Percentiles rank a stretch among this genome's conserved stretches.
These are phyloP conservation scores for Drechslerella stenobrocha DNA, from an alignment of 2,329 filamentous ascomycete genomes.

Conservation along the genomic window DNA sequence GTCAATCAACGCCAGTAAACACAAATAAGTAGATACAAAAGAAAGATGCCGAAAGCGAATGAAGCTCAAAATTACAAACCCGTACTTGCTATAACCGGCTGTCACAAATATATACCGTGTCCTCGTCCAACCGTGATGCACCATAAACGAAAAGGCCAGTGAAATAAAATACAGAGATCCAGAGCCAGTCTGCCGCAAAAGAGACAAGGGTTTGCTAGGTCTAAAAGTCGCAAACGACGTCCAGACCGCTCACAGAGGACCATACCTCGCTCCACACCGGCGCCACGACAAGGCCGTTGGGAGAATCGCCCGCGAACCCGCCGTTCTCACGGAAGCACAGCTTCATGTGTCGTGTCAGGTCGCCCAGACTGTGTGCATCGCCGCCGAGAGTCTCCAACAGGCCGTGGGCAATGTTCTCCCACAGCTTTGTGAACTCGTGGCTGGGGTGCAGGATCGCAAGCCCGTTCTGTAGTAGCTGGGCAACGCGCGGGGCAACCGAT, in stretches of 20 bases:
- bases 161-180: not conserved
- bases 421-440: slow-evolving; percentile 34
- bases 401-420: slow-evolving; percentile 46
- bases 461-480: slow-evolving; percentile 41
- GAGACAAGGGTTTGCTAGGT: not conserved
- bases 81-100: not conserved
- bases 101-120: slow-evolving; percentile 4
- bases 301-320: slow-evolving; percentile 6
- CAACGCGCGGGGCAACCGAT: slow-evolving; percentile 15
- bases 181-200: not conserved
- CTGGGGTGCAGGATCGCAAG: slow-evolving; percentile 37
- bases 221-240: slow-evolving; percentile 47
- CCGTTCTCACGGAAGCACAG: slow-evolving; percentile 37
- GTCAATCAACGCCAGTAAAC: slow-evolving; percentile 3
- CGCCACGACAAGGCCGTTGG: slow-evolving; percentile 37
- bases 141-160: not conserved
- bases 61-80: not conserved
- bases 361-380: slow-evolving; percentile 19
- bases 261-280: slow-evolving; percentile 41
- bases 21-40: slow-evolving; percentile 19
- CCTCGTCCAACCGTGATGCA: slow-evolving; percentile 1
- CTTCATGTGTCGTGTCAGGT: slow-evolving; percentile 48
- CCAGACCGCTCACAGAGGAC: slow-evolving; percentile 25
- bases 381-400: slow-evolving; percentile 36
- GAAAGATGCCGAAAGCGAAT: slow-evolving; percentile 16